Conservation (phyloP, 169 alveolate species). For the Plasmodium vivax region DNA sequence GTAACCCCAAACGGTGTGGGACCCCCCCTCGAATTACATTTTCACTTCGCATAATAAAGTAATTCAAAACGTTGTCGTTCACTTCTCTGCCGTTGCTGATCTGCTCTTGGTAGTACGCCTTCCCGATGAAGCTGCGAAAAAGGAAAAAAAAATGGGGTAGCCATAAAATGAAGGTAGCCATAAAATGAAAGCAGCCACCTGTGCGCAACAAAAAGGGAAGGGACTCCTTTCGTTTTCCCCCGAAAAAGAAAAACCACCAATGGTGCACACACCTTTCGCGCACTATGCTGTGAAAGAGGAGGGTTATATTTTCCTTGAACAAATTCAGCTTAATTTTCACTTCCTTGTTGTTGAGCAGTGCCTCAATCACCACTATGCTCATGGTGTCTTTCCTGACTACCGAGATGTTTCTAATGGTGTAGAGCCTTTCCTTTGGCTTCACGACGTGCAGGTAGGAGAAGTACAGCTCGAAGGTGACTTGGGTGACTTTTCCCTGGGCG, state of each 20-base stretch:
- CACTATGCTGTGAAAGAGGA: conserved; percentile 11
- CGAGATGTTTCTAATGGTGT: conserved; percentile 14
- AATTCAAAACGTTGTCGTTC: conserved; percentile 35
- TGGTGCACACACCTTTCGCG: conserved; percentile 15
- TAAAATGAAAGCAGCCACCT: background rate
- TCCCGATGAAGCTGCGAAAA: conserved; percentile 16
- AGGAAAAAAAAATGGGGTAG: background rate
- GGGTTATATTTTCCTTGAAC: background rate
- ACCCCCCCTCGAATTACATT: conserved; percentile 14
- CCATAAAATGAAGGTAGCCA: background rate
- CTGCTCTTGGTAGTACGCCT: conserved; percentile 30
- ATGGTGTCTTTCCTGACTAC: background rate
- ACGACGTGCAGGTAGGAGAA: conserved; percentile 2
- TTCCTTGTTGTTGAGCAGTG: conserved; percentile 6
- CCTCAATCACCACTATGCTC: background rate
- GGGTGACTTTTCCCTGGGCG: conserved; percentile 9
- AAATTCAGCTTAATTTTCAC: conserved; percentile 9
- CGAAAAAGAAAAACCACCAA: background rate
- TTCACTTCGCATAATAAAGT: conserved; percentile 30
- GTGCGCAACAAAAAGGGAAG: background rate
- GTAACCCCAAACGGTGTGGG: background rate
- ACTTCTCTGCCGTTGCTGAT: conserved; percentile 15
- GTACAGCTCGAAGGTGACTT: conserved; percentile 37
- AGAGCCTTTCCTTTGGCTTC: conserved; percentile 22
- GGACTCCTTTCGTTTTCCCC: background rate